Base-by-base conservation (phyloP, 1,139 yeast genomes). In the Protomyces gravidus region DNA sequence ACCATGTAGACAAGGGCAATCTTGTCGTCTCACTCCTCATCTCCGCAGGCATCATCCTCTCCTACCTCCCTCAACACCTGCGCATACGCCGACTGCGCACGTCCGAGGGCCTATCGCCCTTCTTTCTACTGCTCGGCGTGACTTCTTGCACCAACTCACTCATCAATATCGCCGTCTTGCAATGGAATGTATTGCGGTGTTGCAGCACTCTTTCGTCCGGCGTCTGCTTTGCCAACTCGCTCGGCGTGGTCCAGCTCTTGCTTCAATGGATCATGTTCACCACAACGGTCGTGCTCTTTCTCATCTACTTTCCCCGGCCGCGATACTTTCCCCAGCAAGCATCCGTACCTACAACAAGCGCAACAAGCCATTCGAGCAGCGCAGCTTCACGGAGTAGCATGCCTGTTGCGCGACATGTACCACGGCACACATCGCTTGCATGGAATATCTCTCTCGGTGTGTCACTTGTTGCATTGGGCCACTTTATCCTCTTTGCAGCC, bases 21-120 rank as follows among this genome's bases (percentile, higher is more conserved):
- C 78, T 84, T 56, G 68, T 73, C 5, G 68, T 84, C 21, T 81
- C 85, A 62, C 64, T 81, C 0, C 62, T 74, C 6, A 77, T 86
- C 48, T 82, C 90, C 0, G 60, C 80, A 1, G 95, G 92, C 3
- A 86, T 89, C 26, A 79, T 84, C 50, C 67, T 78, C n/a, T 85
- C 94, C 53, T 89, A 88, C 69, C 62, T 84, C 1, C 95, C 96
- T 0, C 96, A 89, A 71, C 88, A 85, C 69, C 66, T 75, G 56
- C 78, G 86, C 52, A 83, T 89, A 52, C 72, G 80, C 55, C 67
- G 70, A 21, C 79, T 89, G 57, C 72, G 79, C 60, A 79, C 89
- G 5, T 83, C 92, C 4, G 92, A 87, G 68, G 96, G 96, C 2
- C 74, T 89, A 28, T 85, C 92, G 1, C 86, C 90, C 7, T 78